phyloP scores from a whole-genome alignment of 768 basidiomycete genomes.

The Fistulinella prunicolor region DNA sequence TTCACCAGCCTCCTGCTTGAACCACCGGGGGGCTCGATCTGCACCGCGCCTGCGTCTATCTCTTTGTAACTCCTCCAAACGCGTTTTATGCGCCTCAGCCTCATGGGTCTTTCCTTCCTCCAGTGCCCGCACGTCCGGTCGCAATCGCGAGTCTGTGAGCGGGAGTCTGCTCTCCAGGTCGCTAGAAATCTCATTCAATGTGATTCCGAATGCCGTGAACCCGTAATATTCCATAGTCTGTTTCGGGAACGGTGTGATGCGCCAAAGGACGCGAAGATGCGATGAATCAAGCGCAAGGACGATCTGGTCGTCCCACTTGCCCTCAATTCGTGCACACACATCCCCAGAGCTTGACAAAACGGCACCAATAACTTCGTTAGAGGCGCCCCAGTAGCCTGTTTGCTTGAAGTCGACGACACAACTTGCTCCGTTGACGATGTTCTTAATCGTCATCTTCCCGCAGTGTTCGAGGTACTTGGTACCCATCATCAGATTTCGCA shows the following conservation, averaged over 20 bases:
- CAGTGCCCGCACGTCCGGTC: conserved; percentile 80
- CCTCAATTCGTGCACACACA: conserved; percentile 65
- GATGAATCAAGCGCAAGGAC: conserved; percentile 65
- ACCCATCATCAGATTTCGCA: conserved; percentile 87
- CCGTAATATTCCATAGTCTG: conserved; percentile 74
- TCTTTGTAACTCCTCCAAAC: conserved; percentile 75
- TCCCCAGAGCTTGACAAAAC: conserved; percentile 54
- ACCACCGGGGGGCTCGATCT: conserved; percentile 71
- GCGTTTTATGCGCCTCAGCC: conserved; percentile 70
- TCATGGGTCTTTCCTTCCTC: conserved; percentile 71
- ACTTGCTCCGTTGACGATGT: conserved; percentile 48
- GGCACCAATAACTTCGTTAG: conserved; percentile 66
- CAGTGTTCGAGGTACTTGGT: conserved; percentile 88
- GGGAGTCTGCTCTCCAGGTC: conserved; percentile 65
- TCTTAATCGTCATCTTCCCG: conserved; percentile 75
- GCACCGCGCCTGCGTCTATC: conserved; percentile 60
- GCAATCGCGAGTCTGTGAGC: conserved; percentile 76
- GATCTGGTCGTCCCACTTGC: conserved; percentile 86
- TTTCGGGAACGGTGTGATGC: conserved; percentile 68
- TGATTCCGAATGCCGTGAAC: conserved; percentile 76
- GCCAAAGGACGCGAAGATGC: conserved; percentile 76
- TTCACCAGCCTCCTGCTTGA: conserved; percentile 60
- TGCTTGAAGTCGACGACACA: conserved; percentile 86
- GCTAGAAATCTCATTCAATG: conserved; percentile 74
- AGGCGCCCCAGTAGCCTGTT: conserved; percentile 77